Evolutionary conservation across 176 grass and related monocot genomes (phyloP).

Genomic region (Ensete ventricosum): DNA sequence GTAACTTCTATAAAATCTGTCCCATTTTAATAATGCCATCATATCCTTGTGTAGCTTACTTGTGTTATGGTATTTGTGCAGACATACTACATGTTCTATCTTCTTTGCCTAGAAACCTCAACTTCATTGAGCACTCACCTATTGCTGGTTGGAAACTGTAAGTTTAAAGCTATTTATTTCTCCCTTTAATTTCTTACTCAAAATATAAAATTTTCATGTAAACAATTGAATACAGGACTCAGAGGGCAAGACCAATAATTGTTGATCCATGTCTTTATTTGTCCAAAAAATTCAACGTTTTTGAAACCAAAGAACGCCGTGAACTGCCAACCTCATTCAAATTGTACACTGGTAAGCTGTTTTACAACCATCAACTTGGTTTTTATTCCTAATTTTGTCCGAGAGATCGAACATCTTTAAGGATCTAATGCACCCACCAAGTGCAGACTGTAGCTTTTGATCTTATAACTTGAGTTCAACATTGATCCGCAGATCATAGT

Average conservation of each 20-base stretch:
- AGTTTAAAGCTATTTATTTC: conserved; percentile 21
- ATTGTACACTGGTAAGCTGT: conserved; percentile 65
- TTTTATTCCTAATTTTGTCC: neutral
- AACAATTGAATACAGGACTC: conserved; percentile 29
- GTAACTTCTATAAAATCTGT: neutral
- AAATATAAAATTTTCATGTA: conserved; percentile 3
- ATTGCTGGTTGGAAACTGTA: conserved; percentile 95
- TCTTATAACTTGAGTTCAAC: neutral
- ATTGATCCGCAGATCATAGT: too few relatives aligned
- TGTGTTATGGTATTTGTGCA: conserved; percentile 29
- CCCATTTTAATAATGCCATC: neutral
- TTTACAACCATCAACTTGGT: neutral
- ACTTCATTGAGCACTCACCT: conserved; percentile 92
- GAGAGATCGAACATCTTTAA: neutral
- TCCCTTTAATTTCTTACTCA: conserved; percentile 1
- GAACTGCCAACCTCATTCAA: conserved; percentile 90
- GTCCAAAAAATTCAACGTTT: conserved; percentile 83
- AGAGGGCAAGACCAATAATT: conserved; percentile 75
- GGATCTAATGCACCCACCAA: neutral
- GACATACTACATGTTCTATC: conserved; percentile 98
- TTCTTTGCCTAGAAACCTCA: conserved; percentile 85
- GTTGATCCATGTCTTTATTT: conserved; percentile 89
- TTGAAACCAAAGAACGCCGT: conserved; percentile 52
- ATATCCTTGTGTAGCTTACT: conserved; percentile 5
- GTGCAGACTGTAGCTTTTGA: neutral